Evolutionary conservation across 345 rosid genomes (phyloP).

Genomic region (Camelina neglecta): DNA sequence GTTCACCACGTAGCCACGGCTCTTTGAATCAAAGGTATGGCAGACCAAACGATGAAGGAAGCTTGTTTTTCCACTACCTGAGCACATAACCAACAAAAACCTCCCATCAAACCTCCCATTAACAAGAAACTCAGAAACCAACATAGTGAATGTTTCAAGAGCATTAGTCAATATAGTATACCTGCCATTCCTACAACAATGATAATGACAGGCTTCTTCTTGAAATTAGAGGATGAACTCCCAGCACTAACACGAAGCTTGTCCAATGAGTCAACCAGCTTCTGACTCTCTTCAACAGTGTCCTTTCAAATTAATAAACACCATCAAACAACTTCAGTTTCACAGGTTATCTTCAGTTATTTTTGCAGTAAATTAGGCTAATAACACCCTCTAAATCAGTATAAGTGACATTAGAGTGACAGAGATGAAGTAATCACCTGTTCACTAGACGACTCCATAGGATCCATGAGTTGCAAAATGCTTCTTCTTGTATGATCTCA

Average conservation of each 20-base stretch:
- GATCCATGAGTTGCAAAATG: slow-evolving; percentile 52
- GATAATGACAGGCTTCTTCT: slow-evolving; percentile 70
- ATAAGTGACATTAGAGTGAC: neutral
- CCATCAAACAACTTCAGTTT: neutral
- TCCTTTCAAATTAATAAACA: slow-evolving; percentile 39
- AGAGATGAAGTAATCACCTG: slow-evolving; percentile 38
- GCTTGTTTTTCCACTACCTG: slow-evolving; percentile 86
- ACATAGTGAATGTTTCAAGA: neutral
- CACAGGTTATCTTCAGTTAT: neutral
- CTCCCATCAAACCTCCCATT: slow-evolving; percentile 31
- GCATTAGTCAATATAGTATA: slow-evolving; percentile 23
- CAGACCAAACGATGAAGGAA: slow-evolving; percentile 75
- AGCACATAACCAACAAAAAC: neutral
- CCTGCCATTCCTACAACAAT: slow-evolving; percentile 93
- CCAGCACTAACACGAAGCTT: slow-evolving; percentile 55
- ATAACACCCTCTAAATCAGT: neutral
- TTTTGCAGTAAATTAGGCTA: too few species aligned
- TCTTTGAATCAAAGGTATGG: slow-evolving; percentile 67
- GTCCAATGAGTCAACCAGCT: slow-evolving; percentile 62
- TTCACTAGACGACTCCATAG: slow-evolving; percentile 45
- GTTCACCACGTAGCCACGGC: slow-evolving; percentile 75
- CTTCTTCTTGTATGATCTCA: slow-evolving; percentile 47
- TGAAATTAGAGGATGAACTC: slow-evolving; percentile 54
- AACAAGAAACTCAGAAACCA: neutral
- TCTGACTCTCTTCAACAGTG: slow-evolving; percentile 49